These are phyloP conservation scores for Dujonia santamariae DNA, from an alignment of 1,139 yeast genomes.

Conservation along the genomic window DNA sequence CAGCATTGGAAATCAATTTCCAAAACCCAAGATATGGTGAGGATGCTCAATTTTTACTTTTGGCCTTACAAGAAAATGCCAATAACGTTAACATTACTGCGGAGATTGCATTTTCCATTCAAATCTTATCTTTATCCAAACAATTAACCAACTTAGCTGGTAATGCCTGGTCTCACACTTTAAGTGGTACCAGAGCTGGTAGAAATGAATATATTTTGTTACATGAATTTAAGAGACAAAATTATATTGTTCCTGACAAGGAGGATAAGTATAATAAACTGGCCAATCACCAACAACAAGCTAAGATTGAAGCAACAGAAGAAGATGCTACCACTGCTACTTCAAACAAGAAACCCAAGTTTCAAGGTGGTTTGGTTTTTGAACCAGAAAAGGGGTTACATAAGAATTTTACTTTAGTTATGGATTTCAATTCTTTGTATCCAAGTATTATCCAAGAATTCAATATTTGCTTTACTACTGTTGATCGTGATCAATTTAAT, in stretches of 20 bases:
- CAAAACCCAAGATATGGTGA: slow-evolving; percentile 64
- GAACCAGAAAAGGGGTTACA: slow-evolving; percentile 97
- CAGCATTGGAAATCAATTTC: slow-evolving; percentile 70
- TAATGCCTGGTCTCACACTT: slow-evolving; percentile 94
- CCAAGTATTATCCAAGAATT: slow-evolving; percentile 97
- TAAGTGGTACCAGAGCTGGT: slow-evolving; percentile 95
- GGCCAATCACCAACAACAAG: slow-evolving; percentile 35
- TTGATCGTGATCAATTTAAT: slow-evolving; percentile 60
- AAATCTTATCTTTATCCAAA: slow-evolving; percentile 83
- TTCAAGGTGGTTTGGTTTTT: slow-evolving; percentile 94
- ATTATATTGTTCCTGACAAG: slow-evolving; percentile 87
- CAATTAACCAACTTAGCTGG: slow-evolving; percentile 95
- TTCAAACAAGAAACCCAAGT: slow-evolving; percentile 75
- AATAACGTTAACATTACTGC: slow-evolving; percentile 70
- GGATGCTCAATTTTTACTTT: slow-evolving; percentile 62
- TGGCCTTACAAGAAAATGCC: slow-evolving; percentile 71
- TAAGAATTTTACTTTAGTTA: slow-evolving; percentile 82
- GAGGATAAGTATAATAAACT: slow-evolving; percentile 52
- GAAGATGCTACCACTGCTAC: slow-evolving; percentile 48
- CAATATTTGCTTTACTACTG: slow-evolving; percentile 96
- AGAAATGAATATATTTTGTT: slow-evolving; percentile 90
- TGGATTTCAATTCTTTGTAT: slow-evolving; percentile 97
- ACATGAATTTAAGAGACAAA: slow-evolving; percentile 84
- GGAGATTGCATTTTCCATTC: slow-evolving; percentile 76
- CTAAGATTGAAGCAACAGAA: slow-evolving; percentile 36